Evolutionary conservation across 2,329 filamentous ascomycete genomes (phyloP), one percentile per base, ranked within the genome.

Genomic region (Claviceps cyperi): DNA sequence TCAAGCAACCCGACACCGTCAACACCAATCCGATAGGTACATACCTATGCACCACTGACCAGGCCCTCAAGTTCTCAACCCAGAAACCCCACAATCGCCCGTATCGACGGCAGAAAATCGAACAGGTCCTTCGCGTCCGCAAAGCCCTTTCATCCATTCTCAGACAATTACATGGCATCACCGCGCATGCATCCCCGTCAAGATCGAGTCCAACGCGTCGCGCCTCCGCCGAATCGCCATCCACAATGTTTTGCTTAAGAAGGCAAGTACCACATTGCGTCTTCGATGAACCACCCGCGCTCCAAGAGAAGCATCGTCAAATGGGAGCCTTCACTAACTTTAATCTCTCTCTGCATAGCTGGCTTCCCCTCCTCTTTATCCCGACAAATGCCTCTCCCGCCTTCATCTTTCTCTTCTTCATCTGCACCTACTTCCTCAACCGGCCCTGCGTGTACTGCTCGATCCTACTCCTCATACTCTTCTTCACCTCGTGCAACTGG

Each of bases 361-460:
- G 86, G 84, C 78, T 92, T 48, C 86, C 86, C 32, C 81, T 92
- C 58, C 85, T 92, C 64, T 90, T 92, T 69, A 89, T 92, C 59
- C 86, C 86, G 48, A 87, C 86, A 52, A 89, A 90, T 65, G 84
- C 86, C 58, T 89, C 85, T 51, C 86, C 86, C 24, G 77, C 86
- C 61, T 90, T 91, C 71, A 86, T 92, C 65, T 80, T 91, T 69
- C 78, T 88, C 69, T 88, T 92, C 75, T 84, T 98, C 71, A 76
- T 88, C 56, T 88, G 90, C 66, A 95, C 90, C 56, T 97, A 95
- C 74, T 86, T 94, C 69, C 82, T 98, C 60, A 94, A 96, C 70
- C 83, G 91, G 50, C 92, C 92, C 49, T 98, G 92, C 72, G 84
- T 95, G 59, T 98, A 98, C 76, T 98, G 92, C 78, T 95, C 89